These are phyloP conservation scores for Penicillium cosmopolitanum DNA, from an alignment of 495 filamentous ascomycete species.

Conservation along the genomic window DNA sequence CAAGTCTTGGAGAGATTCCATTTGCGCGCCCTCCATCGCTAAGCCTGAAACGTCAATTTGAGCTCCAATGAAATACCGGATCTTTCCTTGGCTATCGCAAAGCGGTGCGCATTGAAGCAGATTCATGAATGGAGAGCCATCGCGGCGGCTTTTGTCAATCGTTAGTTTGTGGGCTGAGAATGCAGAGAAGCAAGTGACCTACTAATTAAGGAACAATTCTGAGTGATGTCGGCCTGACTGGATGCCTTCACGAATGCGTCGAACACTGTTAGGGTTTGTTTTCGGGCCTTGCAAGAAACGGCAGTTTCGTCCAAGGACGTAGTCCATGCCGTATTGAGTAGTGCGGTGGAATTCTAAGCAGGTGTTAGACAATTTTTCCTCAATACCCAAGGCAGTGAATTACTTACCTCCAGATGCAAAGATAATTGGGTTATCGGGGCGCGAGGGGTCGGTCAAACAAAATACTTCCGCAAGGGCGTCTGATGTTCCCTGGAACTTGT, in stretches of 20 bases:
- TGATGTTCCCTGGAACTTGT: slow-evolving; percentile 55
- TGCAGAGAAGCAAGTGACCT: slow-evolving; percentile 21
- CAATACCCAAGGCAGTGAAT: not conserved
- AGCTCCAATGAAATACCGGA: slow-evolving; percentile 57
- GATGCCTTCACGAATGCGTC: slow-evolving; percentile 60
- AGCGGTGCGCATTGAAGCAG: slow-evolving; percentile 63
- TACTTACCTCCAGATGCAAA: slow-evolving; percentile 72
- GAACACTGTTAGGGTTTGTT: slow-evolving; percentile 52
- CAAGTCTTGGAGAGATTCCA: slow-evolving; percentile 56
- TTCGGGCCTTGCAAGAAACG: slow-evolving; percentile 64
- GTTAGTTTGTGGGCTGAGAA: not conserved
- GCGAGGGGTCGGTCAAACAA: slow-evolving; percentile 74
- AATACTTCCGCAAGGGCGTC: slow-evolving; percentile 77
- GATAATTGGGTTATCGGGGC: slow-evolving; percentile 74
- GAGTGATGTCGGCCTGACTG: slow-evolving; percentile 63
- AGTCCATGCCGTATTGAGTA: slow-evolving; percentile 62
- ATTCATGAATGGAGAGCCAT: slow-evolving; percentile 68
- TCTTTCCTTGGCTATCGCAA: slow-evolving; percentile 55
- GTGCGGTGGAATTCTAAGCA: slow-evolving; percentile 34
- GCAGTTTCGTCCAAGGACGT: slow-evolving; percentile 63
- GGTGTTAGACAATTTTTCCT: slow-evolving; percentile 45
- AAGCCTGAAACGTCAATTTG: slow-evolving; percentile 60
- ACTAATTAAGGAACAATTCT: slow-evolving; percentile 73
- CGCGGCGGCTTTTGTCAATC: slow-evolving; percentile 45
- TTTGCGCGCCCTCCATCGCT: slow-evolving; percentile 55